Base-by-base conservation (phyloP, 345 rosid species). In the Dimocarpus longan region DNA sequence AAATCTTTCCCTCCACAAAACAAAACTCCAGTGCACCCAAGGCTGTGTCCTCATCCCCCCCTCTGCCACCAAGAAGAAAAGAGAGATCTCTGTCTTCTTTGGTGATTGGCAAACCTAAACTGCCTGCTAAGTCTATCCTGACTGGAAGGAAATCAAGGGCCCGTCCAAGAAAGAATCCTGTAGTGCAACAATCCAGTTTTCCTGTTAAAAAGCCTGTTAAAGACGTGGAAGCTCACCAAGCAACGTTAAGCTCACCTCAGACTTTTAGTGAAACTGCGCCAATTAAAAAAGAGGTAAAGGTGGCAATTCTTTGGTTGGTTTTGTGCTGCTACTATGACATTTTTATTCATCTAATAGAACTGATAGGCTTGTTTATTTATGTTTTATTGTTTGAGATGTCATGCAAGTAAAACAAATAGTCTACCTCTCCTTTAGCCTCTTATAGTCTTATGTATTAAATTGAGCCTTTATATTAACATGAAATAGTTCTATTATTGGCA, bases 11-110 rank as follows among this genome's bases (percentile, higher is more conserved):
- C 70, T 56, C 78, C 28, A 77, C 68, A 70, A 24, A 48, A 26
- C 19, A 42, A n/a, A 80, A 66, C 64, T 22, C n/a, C 21, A 71
- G 48, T 75, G 76, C 56, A 26, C 71, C 81, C 8, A 77, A 84
- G 67, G 32, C 46, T 73, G 75, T 11, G 62, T 66, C 74, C 28
- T 65, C 67, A 10, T 32, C 2, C 37, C 12, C 56, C 13, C 71
- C 63, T 52, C 50, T 71, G 43, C 78, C 75, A 13, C 76, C 78
- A 9, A 85, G 60, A 79, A 79, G 77, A 73, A 85, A 85, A 82
- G 90, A 89, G 77, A 84, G 32, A 72, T 82, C 87, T 63, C 72
- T 85, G 15, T 78, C 86, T 54, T 81, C 85, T 4, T 77, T 81
- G 77, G 86, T 81, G 70, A 69, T 69, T 22, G 74, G 40, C 77